Base-by-base conservation (phyloP, 768 basidiomycete genomes). In the Tylopilus felleus region DNA sequence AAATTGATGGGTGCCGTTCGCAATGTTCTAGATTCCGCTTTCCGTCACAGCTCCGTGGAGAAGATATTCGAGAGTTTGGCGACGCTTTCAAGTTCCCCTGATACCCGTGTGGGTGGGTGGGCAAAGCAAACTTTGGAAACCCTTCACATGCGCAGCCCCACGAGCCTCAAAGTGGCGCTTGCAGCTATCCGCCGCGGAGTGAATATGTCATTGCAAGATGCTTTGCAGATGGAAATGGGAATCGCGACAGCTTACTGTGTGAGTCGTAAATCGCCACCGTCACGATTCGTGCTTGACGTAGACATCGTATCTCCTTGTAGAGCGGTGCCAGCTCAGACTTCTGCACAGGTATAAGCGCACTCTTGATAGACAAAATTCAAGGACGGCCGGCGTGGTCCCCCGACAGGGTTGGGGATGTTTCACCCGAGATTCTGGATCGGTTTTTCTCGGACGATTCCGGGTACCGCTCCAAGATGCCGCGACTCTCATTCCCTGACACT, bases 211-310 rank as follows among this genome's bases (percentile, higher is more conserved):
- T 75, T 98, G 38, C 74, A 77, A 6, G 77, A 88, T 53, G 83
- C 82, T 1, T 74, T 98, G 55, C 74, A 87, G 59, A 92, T 89
- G 84, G 96, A 98, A 65, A 75, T 94, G 59, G 82, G 82, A 60
- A 88, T 98, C 64, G 94, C 92, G 19, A 84, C 88, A 31, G 93
- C 93, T 16, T 96, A 84, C 70, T 90, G 90, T 62, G 94, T 95
- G 71, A 76, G 92, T 82, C 58, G 31, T 46, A 39, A 53, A 54
- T 51, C 21, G 27, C 43, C 29, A 50, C 40, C 21, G 28, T 40
- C 29, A 50, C 40, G 46, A 42, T 46, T 49, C 46, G 38, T 61
- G 23, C 55, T 55, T 52, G 38, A 51, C 42, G 53, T 42, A 63
- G 27, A 60, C 53, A 45, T 55, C 49, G 49, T 39, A 55, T 49